A percentile compares a stretch with the other conserved stretches of the same genome.
phyloP scores from a whole-genome alignment of 768 basidiomycete genomes.

The Panaeolus cyanescens region DNA sequence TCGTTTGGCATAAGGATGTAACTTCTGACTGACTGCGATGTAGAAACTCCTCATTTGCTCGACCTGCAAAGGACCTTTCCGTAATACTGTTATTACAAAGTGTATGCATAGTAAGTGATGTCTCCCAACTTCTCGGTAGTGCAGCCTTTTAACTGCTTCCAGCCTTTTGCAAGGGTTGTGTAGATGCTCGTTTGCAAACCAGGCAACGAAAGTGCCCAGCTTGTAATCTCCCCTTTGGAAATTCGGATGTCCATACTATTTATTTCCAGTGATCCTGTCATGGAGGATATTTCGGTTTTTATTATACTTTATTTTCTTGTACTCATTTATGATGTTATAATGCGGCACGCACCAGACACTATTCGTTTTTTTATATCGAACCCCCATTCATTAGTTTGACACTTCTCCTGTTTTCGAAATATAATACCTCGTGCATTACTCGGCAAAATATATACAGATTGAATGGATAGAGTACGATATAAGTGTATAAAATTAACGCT shows the following conservation, averaged over 20 bases:
- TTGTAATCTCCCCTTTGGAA: slow-evolving; percentile 80
- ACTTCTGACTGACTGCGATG: slow-evolving; percentile 3
- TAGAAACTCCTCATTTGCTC: slow-evolving; percentile 88
- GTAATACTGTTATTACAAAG: slow-evolving; percentile 80
- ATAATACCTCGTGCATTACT: slow-evolving; percentile 15
- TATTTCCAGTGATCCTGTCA: slow-evolving; percentile 44
- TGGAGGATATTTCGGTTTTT: slow-evolving; percentile 15
- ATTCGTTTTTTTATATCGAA: slow-evolving; percentile 3
- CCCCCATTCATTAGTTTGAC: slow-evolving; percentile 5
- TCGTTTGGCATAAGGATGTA: not conserved
- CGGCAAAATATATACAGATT: slow-evolving; percentile 18
- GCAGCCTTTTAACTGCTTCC: slow-evolving; percentile 1
- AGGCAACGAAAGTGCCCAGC: slow-evolving; percentile 94
- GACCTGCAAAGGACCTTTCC: slow-evolving; percentile 78
- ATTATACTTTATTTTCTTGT: slow-evolving; percentile 12
- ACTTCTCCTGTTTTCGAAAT: slow-evolving; percentile 6
- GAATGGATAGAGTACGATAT: slow-evolving; percentile 9
- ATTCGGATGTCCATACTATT: slow-evolving; percentile 69
- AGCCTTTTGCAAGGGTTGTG: slow-evolving; percentile 87
- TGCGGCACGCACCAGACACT: slow-evolving; percentile 1
- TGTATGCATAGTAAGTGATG: slow-evolving; percentile 85
- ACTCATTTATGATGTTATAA: slow-evolving; percentile 1
- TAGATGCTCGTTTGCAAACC: slow-evolving; percentile 85
- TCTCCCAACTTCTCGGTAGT: not conserved
- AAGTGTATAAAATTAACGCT: slow-evolving; percentile 57